These are phyloP conservation scores for Mycena alexandri DNA, from an alignment of 768 basidiomycete species.

Conservation along the genomic window DNA sequence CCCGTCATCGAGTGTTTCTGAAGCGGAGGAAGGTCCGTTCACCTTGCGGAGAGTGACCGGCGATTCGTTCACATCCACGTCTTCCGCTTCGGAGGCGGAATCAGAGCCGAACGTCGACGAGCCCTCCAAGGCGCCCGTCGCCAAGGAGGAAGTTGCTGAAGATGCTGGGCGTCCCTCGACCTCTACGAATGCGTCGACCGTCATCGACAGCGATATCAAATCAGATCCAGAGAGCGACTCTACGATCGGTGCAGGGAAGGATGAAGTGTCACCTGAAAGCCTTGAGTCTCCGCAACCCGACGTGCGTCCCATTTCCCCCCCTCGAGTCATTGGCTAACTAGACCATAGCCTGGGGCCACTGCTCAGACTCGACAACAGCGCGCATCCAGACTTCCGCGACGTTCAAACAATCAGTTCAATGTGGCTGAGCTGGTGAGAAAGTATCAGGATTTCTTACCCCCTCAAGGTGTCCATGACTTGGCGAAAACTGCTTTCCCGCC, in stretches of 20 bases:
- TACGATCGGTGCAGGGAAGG: slow-evolving; percentile 75
- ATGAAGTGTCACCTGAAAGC: slow-evolving; percentile 42
- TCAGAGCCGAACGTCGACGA: slow-evolving; percentile 43
- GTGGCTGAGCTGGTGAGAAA: slow-evolving; percentile 90
- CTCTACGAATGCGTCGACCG: slow-evolving; percentile 27
- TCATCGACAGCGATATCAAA: slow-evolving; percentile 44
- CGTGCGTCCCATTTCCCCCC: slow-evolving; percentile 41
- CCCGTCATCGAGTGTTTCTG: slow-evolving; percentile 77
- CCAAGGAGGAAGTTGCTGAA: slow-evolving; percentile 7
- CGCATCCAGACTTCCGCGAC: slow-evolving; percentile 75
- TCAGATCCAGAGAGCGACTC: slow-evolving; percentile 87
- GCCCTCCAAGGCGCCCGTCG: slow-evolving; percentile 14
- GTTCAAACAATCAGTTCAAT: slow-evolving; percentile 65
- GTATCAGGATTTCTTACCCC: slow-evolving; percentile 82
- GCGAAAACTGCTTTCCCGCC: slow-evolving; percentile 79
- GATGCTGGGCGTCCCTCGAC: slow-evolving; percentile 9
- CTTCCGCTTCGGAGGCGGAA: slow-evolving; percentile 79
- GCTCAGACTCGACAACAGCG: slow-evolving; percentile 39
- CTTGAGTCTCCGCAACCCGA: slow-evolving; percentile 37
- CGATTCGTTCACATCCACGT: slow-evolving; percentile 70
- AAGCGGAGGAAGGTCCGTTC: slow-evolving; percentile 73
- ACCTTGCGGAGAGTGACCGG: slow-evolving; percentile 62
- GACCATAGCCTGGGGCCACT: slow-evolving; percentile 40
- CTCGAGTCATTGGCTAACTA: slow-evolving; percentile 17
- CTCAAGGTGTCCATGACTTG: slow-evolving; percentile 78